Conservation (phyloP, 208 protist species). For the Spongospora subterranea region DNA sequence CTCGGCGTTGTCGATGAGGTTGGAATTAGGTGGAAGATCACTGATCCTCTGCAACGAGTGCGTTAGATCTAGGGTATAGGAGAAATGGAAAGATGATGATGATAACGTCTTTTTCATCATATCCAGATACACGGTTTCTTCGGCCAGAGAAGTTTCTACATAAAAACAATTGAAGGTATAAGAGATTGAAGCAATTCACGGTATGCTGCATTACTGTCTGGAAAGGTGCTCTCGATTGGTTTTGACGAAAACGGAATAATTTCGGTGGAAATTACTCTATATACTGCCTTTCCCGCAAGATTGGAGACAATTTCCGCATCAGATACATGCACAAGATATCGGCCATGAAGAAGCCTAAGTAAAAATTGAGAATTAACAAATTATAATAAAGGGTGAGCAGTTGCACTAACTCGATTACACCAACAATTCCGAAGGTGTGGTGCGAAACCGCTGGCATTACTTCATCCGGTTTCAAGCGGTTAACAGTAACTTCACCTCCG, state of each 20-base stretch:
- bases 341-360: background rate
- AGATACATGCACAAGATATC: background rate
- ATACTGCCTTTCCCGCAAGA: background rate
- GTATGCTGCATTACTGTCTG: background rate
- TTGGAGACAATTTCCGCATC: background rate
- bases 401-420: too few species aligned
- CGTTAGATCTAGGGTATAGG: background rate
- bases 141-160: background rate
- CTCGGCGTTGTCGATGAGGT: background rate
- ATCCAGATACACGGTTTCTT: background rate
- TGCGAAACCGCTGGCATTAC: background rate
- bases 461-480: background rate
- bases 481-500: background rate
- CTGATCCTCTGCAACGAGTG: background rate
- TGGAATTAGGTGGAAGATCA: background rate
- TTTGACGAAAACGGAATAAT: background rate
- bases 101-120: background rate
- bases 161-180: background rate
- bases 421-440: background rate
- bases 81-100: conserved; percentile 3
- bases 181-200: too few species aligned
- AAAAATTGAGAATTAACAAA: too few species aligned
- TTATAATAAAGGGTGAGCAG: too few species aligned
- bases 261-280: background rate
- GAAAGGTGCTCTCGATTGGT: background rate